A percentile compares a stretch with the other conserved stretches of the same genome.
These are phyloP conservation scores for Elongisporangium senticosum DNA, from an alignment of 352 stramenopile genomes.

Conservation along the genomic window DNA sequence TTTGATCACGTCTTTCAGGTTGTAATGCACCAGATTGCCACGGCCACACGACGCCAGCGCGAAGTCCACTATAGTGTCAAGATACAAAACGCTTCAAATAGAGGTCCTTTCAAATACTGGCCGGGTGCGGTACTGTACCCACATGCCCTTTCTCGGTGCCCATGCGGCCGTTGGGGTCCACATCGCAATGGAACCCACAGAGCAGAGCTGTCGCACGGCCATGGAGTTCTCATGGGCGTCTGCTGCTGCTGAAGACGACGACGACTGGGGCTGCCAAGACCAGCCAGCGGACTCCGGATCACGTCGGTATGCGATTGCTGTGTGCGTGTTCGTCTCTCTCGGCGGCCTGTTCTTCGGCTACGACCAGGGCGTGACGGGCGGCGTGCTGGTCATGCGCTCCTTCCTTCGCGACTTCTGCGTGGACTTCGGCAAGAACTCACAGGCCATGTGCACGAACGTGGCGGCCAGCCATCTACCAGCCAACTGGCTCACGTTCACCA, in stretches of 20 bases:
- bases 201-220: not conserved
- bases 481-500: conserved; percentile 42
- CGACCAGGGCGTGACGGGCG: conserved; percentile 33
- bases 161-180: not conserved
- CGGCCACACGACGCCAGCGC: too few relatives aligned
- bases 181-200: not conserved
- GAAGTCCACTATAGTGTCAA: too few relatives aligned
- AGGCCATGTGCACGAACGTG: conserved; percentile 9
- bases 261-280: not conserved
- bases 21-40: too few relatives aligned
- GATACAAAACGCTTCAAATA: not conserved
- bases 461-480: conserved; percentile 11
- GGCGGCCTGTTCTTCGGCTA: conserved; percentile 49
- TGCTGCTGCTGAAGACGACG: not conserved
- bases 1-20: too few relatives aligned
- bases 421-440: conserved; percentile 34
- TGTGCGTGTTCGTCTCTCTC: conserved; percentile 32
- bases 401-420: conserved; percentile 40
- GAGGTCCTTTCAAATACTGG: not conserved
- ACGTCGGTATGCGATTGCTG: conserved; percentile 22
- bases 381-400: conserved; percentile 36
- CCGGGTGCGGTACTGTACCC: too few relatives aligned
- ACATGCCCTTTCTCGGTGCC: not conserved
- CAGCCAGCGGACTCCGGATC: not conserved
- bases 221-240: not conserved